Percentiles rank a stretch among this genome's conserved stretches.
Evolutionary conservation across 192 early-diverging fungal genomes (phyloP).

Genomic region (Cladochytrium replicatum): DNA sequence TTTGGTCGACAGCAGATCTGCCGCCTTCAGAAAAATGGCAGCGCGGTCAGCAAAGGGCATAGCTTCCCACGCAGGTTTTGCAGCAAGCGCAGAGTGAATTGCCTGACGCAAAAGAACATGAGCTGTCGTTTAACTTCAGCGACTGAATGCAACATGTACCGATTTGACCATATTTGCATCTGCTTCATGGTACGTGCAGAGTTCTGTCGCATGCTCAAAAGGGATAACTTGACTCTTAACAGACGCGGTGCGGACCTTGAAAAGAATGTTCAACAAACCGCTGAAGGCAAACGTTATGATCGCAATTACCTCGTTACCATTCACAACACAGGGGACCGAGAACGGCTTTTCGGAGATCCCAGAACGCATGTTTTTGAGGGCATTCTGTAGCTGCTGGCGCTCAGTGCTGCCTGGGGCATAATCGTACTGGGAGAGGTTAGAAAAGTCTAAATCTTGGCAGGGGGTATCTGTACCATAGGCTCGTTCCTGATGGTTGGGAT

Average conservation of each 20-base stretch:
- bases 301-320: constrained; percentile 66
- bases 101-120: constrained; percentile 34
- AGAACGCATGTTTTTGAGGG: constrained; percentile 65
- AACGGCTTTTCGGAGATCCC: constrained; percentile 37
- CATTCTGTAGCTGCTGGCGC: constrained; percentile 58
- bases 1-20: constrained; percentile 80
- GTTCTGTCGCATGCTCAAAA: constrained; percentile 65
- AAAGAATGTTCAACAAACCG: not conserved
- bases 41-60: constrained; percentile 89
- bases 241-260: constrained; percentile 12
- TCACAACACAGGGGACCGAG: constrained; percentile 75
- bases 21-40: constrained; percentile 96
- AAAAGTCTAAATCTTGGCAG: not conserved
- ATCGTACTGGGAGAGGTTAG: constrained; percentile 26
- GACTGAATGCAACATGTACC: constrained; percentile 4
- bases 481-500: constrained; percentile 80
- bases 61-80: constrained; percentile 82
- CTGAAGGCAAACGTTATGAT: not conserved
- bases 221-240: constrained; percentile 69
- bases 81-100: constrained; percentile 74
- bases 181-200: constrained; percentile 81
- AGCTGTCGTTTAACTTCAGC: constrained; percentile 4
- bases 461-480: constrained; percentile 51
- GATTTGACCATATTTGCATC: constrained; percentile 55
- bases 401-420: constrained; percentile 71